Evolutionary conservation across 2,329 filamentous ascomycete species (phyloP), one percentile per base, ranked within the genome.

Genomic region (Fusarium ramigenum): DNA sequence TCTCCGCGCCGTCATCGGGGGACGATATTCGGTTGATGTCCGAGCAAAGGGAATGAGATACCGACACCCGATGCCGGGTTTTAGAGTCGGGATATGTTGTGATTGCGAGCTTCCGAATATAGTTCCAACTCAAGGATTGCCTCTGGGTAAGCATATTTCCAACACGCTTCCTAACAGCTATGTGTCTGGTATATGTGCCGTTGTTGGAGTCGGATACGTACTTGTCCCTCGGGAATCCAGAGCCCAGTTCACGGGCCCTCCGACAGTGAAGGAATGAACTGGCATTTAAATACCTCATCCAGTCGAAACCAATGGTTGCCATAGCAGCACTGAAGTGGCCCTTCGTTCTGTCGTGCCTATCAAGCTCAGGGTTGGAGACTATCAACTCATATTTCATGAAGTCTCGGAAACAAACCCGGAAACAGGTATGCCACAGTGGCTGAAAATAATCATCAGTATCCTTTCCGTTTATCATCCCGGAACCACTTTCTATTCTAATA

Each of bases 1-100:
- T 62, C 64, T 69, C 74, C 74, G 63, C 74, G 75, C 75, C 75
- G 75, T 74, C 67, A 77, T 77, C 75, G 75, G 75, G 72, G 75
- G 46, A 63, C 25, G 53, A 30, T 39, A 66, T 68, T 60, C 62
- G 52, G 46, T 69, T 61, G 28, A 63, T 60, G 43, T 39, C 68
- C 63, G 46, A 75, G 61, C 63, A 50, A 64, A 56, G 34, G 62
- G 54, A 42, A 74, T 44, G 63, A 42, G 32, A 66, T 58, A 21
- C 63, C 71, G 52, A 65, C 37, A 14, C 12, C 32, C 9, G 37
- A 43, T 50, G 42, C 40, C 36, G 32, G 7, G 12, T 34, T 18
- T 47, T 16, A 28, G 46, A 16, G 9, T 34, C 30, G 16, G 59
- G 34, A 50, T 39, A 25, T 23, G 25, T 58, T 30, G 23, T 15